A percentile compares a stretch with the other conserved stretches of the same genome.
These are phyloP conservation scores for Euphorbia tirucalli DNA, from an alignment of 345 rosid genomes.

Conservation along the genomic window DNA sequence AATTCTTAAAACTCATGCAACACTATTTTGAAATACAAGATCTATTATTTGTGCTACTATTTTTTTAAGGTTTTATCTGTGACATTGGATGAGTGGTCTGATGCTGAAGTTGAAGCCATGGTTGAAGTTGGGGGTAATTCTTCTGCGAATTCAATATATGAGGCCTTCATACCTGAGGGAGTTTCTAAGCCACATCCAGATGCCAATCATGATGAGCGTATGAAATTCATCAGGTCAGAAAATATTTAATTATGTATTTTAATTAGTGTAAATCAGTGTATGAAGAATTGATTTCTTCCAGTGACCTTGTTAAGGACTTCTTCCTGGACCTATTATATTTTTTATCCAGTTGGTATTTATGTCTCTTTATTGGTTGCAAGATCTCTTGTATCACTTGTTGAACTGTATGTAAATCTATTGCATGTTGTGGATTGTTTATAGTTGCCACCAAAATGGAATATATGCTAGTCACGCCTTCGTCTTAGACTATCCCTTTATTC, in stretches of 20 bases:
- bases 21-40: neutral
- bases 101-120: constrained; percentile 86
- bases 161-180: constrained; percentile 83
- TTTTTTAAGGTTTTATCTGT: constrained; percentile 79
- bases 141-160: constrained; percentile 84
- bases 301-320: neutral
- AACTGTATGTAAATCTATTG: neutral
- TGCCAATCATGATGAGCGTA: constrained; percentile 72
- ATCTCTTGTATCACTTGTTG: neutral
- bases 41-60: neutral
- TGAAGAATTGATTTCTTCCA: neutral
- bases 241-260: constrained; percentile 4
- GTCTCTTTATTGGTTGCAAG: neutral
- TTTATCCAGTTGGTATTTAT: neutral
- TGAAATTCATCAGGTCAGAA: constrained; percentile 70
- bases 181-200: constrained; percentile 74
- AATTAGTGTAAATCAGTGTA: neutral
- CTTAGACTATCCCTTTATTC: constrained; percentile 9
- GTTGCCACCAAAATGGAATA: neutral
- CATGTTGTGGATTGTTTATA: constrained; percentile 8
- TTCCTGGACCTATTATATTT: no score
- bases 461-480: constrained; percentile 14
- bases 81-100: constrained; percentile 95
- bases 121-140: constrained; percentile 93
- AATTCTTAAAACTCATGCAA: neutral